phyloP scores from a whole-genome alignment of 495 filamentous ascomycete genomes.

The Trichoderma orchidacearum region DNA sequence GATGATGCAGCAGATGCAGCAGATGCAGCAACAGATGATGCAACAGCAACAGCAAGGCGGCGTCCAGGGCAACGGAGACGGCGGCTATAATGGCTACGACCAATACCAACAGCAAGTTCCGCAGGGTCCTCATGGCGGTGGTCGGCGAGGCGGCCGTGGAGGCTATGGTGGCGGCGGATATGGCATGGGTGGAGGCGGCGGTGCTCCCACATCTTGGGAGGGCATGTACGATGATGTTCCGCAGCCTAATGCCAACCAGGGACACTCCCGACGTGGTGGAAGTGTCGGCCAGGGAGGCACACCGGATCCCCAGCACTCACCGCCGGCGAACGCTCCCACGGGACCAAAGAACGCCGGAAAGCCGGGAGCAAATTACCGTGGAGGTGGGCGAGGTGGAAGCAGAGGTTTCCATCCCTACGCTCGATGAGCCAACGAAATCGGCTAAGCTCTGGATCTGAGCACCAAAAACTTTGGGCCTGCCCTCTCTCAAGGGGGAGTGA shows the following conservation, averaged over 20 bases:
- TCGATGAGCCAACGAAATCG: constrained; percentile 4
- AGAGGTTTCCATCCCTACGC: constrained; percentile 75
- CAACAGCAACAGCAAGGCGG: constrained; percentile 19
- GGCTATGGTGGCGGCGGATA: constrained; percentile 7
- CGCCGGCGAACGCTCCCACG: constrained; percentile 88
- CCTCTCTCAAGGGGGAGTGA: neutral
- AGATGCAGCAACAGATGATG: constrained; percentile 50
- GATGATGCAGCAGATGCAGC: constrained; percentile 74
- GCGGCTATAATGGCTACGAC: constrained; percentile 1
- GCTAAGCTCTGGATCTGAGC: no score
- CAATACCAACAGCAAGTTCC: constrained; percentile 17
- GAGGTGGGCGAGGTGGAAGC: constrained; percentile 68
- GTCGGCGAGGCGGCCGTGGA: constrained; percentile 18
- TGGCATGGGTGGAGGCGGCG: constrained; percentile 23
- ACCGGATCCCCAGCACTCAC: constrained; percentile 38
- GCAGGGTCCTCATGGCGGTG: constrained; percentile 24
- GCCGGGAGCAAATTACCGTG: constrained; percentile 88
- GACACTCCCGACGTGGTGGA: constrained; percentile 34
- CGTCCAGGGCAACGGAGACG: constrained; percentile 12
- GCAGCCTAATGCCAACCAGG: constrained; percentile 56
- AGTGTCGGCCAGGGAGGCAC: constrained; percentile 37
- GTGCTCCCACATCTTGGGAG: constrained; percentile 70
- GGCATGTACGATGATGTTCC: constrained; percentile 99
- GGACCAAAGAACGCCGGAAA: constrained; percentile 92
- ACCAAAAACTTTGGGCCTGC: no score